Evolutionary conservation across 805 yeast species (phyloP).

Genomic region (Hanseniaspora pseudoguilliermondii): DNA sequence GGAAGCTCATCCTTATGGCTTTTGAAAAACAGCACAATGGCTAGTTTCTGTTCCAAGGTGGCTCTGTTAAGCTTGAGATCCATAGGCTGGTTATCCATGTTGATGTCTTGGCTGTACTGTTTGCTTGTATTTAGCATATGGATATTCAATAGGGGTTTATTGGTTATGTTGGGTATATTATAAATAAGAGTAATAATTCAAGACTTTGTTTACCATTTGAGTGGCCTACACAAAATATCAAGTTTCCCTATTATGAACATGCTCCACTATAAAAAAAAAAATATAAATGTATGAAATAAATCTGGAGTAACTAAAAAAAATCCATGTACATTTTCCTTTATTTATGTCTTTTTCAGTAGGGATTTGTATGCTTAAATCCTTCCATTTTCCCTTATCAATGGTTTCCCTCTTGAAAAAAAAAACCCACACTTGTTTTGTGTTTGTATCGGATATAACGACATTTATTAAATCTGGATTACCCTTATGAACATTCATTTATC

Average conservation of each 20-base stretch:
- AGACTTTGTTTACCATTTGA: no score
- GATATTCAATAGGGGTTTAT: not conserved
- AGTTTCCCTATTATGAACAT: no score
- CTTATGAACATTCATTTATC: not conserved
- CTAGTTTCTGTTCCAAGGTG: constrained; percentile 46
- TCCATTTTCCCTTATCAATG: no score
- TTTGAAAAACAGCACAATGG: constrained; percentile 34
- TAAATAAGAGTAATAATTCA: not conserved
- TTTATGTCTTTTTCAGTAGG: no score
- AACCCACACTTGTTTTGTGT: no score
- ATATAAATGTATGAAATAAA: not conserved
- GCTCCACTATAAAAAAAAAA: no score
- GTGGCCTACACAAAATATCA: no score
- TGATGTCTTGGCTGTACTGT: no score
- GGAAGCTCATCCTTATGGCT: constrained; percentile 38
- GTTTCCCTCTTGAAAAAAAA: no score
- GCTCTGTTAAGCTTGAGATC: constrained; percentile 33
- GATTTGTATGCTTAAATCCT: no score
- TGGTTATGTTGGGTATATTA: not conserved
- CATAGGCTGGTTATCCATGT: not conserved
- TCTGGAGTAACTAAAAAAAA: not conserved
- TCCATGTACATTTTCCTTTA: not conserved
- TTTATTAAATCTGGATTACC: not conserved
- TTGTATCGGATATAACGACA: not conserved
- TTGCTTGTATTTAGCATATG: no score